Percentiles rank a stretch among this genome's conserved stretches.
phyloP scores from a whole-genome alignment of 2,329 filamentous ascomycete species.

The Neodidymelliopsis sp. region DNA sequence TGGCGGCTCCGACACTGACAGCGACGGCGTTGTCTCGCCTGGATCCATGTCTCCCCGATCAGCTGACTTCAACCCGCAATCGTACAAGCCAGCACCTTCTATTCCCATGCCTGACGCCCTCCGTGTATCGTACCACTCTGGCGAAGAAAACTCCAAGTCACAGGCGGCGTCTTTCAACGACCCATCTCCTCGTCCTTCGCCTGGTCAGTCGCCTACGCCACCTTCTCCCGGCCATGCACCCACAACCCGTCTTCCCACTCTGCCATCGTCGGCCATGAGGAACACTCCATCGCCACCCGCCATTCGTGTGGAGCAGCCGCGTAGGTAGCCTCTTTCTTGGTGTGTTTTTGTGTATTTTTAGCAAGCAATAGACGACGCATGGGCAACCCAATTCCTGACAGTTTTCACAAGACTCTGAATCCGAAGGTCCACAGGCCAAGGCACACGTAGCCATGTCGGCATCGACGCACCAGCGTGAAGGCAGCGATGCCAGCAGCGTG shows the following conservation, averaged over 20 bases:
- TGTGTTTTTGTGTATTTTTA: constrained; percentile 37
- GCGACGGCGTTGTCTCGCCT: constrained; percentile 33
- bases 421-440: not conserved
- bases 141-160: constrained; percentile 29
- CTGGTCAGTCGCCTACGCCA: constrained; percentile 32
- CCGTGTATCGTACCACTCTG: constrained; percentile 33
- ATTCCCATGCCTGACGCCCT: constrained; percentile 37
- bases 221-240: constrained; percentile 38
- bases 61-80: constrained; percentile 30
- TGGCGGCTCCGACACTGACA: constrained; percentile 38
- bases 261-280: constrained; percentile 30
- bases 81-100: constrained; percentile 38
- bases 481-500: constrained; percentile 44
- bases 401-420: constrained; percentile 28
- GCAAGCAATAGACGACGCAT: constrained; percentile 32
- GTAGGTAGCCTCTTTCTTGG: constrained; percentile 42
- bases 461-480: constrained; percentile 35
- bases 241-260: constrained; percentile 33
- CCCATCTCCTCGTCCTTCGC: constrained; percentile 17
- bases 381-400: constrained; percentile 36
- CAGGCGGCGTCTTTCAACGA: constrained; percentile 42
- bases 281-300: constrained; percentile 29
- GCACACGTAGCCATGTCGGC: constrained; percentile 5
- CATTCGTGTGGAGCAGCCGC: constrained; percentile 32
- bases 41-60: constrained; percentile 34